Conservation (phyloP, 768 basidiomycete species). For the Termitomyces bulborhizus region DNA sequence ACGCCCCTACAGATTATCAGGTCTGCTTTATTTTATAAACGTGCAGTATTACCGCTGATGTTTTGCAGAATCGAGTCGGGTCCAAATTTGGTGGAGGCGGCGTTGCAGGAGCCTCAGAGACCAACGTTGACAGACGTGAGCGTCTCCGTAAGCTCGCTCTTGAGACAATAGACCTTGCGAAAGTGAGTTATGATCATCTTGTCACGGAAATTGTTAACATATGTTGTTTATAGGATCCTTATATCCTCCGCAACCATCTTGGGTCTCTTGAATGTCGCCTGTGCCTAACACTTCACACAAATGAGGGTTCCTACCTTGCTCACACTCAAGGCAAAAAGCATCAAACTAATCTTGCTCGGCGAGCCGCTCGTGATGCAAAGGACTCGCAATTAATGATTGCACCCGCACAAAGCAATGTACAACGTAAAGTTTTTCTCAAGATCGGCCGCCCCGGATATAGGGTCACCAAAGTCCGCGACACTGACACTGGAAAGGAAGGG, state of each 20-base stretch:
- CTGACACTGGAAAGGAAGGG: constrained; percentile 86
- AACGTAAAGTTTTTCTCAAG: constrained; percentile 93
- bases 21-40: constrained; percentile 25
- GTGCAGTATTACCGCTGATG: constrained; percentile 9
- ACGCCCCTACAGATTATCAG: constrained; percentile 53
- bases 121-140: constrained; percentile 92
- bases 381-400: constrained; percentile 89
- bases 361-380: constrained; percentile 96
- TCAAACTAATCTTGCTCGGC: constrained; percentile 94
- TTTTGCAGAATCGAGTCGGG: constrained; percentile 82
- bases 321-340: constrained; percentile 99
- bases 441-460: constrained; percentile 94
- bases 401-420: constrained; percentile 70
- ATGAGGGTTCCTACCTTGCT: constrained; percentile 97
- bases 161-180: constrained; percentile 97
- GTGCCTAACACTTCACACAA: constrained; percentile 97
- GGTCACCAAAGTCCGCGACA: constrained; percentile 94
- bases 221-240: constrained; percentile 69
- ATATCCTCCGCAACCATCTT: constrained; percentile 97
- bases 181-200: constrained; percentile 42
- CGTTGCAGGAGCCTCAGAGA: constrained; percentile 92
- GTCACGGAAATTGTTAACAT: constrained; percentile 7
- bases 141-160: constrained; percentile 91
- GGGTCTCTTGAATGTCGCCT: constrained; percentile 98
- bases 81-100: constrained; percentile 96